A percentile compares a stretch with the other conserved stretches of the same genome.
phyloP scores from a whole-genome alignment of 192 early-diverging fungal species.

The Backusella parvicylindrica region DNA sequence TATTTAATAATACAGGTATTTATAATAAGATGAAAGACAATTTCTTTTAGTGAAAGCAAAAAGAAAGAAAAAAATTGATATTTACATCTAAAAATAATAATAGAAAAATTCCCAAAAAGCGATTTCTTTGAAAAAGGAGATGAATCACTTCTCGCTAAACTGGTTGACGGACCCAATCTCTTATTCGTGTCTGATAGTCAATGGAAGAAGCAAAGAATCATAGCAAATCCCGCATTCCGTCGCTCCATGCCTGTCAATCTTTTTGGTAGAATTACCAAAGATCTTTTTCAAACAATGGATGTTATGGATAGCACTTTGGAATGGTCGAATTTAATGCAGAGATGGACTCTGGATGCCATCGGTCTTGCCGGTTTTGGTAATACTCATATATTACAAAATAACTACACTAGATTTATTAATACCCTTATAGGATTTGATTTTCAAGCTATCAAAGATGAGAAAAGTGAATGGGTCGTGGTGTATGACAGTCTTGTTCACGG shows the following conservation, averaged over 20 bases:
- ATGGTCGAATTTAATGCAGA: constrained; percentile 10
- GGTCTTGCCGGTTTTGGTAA: constrained; percentile 26
- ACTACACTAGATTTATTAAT: not conserved
- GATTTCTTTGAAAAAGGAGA: not conserved
- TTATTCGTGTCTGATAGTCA: not conserved
- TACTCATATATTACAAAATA: not conserved
- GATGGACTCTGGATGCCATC: constrained; percentile 22
- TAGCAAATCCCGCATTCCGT: constrained; percentile 33
- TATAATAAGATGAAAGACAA: not conserved
- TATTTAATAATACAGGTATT: not conserved
- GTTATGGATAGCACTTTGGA: not conserved
- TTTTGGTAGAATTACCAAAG: constrained; percentile 17
- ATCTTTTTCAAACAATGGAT: not conserved
- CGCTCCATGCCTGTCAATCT: constrained; percentile 26
- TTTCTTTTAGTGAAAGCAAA: not conserved
- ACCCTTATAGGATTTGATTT: constrained; percentile 42
- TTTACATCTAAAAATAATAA: not conserved
- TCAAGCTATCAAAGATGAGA: constrained; percentile 41
- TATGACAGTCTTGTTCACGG: constrained; percentile 46
- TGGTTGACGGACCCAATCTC: not conserved
- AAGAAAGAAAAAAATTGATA: not conserved
- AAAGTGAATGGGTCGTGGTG: constrained; percentile 37
- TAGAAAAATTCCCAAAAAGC: not conserved
- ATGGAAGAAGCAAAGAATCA: not conserved
- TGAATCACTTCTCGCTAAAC: not conserved